A percentile compares a stretch with the other conserved stretches of the same genome.
These are phyloP conservation scores for Schizosaccharomyces cryophilus DNA, from an alignment of 805 yeast genomes.

Conservation along the genomic window DNA sequence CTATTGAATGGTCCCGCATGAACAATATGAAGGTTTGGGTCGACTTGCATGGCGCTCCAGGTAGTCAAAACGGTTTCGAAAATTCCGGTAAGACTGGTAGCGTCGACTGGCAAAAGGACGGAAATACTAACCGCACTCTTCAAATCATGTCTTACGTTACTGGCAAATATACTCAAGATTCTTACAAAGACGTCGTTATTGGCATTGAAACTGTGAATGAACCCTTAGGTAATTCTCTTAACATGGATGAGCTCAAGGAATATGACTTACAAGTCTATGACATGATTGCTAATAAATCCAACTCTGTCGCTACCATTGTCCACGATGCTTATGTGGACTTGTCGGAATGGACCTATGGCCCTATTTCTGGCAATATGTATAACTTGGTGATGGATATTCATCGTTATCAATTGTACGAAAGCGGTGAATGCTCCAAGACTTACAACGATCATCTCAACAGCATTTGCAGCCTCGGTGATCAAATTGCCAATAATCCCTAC, in stretches of 20 bases:
- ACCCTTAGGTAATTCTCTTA: slow-evolving; percentile 28
- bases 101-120: slow-evolving; percentile 26
- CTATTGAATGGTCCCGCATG: slow-evolving; percentile 48
- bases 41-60: slow-evolving; percentile 90
- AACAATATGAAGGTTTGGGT: slow-evolving; percentile 57
- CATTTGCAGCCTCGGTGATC: neutral
- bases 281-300: slow-evolving; percentile 32
- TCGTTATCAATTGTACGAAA: slow-evolving; percentile 55
- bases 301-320: neutral
- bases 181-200: slow-evolving; percentile 44
- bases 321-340: slow-evolving; percentile 45
- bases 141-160: slow-evolving; percentile 30
- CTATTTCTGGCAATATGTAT: slow-evolving; percentile 18
- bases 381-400: slow-evolving; percentile 69
- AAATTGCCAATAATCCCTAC: neutral
- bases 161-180: slow-evolving; percentile 34
- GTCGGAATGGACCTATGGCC: slow-evolving; percentile 37
- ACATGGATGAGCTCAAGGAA: slow-evolving; percentile 30
- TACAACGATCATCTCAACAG: slow-evolving; percentile 11
- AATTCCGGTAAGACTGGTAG: slow-evolving; percentile 66
- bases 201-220: slow-evolving; percentile 77
- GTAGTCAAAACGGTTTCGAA: slow-evolving; percentile 89
- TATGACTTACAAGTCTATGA: slow-evolving; percentile 40
- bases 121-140: slow-evolving; percentile 30
- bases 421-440: slow-evolving; percentile 3